Percentiles rank a stretch among this genome's conserved stretches.
Conservation (phyloP, 192 early-diverging fungal genomes). For the Gaertneriomyces semiglobifer region DNA sequence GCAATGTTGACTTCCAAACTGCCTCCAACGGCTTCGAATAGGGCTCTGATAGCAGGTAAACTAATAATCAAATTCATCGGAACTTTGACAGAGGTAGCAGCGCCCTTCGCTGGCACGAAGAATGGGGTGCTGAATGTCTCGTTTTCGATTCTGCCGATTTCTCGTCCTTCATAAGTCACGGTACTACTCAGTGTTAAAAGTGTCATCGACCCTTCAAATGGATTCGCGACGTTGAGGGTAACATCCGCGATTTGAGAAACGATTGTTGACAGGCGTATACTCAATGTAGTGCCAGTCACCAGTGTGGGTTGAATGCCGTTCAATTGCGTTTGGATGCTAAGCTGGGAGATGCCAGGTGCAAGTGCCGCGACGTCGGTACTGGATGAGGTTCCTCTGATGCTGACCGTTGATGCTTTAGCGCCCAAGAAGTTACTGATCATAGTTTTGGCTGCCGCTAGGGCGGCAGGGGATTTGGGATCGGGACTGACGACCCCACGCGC, state of each 20-base stretch:
- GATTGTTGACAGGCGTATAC: not conserved
- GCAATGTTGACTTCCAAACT: not conserved
- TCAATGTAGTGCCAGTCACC: not conserved
- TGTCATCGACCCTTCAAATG: conserved; percentile 4
- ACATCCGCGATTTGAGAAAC: not conserved
- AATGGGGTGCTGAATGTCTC: not conserved
- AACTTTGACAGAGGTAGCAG: not conserved
- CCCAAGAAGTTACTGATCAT: conserved; percentile 7
- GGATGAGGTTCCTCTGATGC: not conserved
- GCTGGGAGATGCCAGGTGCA: not conserved
- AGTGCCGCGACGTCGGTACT: not conserved
- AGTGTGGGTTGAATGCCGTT: conserved; percentile 6
- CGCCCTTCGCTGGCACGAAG: not conserved
- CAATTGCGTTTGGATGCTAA: not conserved
- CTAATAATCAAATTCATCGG: conserved; percentile 1
- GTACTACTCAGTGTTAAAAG: not conserved
- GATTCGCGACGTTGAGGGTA: conserved; percentile 3
- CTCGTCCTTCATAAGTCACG: not conserved
- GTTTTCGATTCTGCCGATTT: not conserved
- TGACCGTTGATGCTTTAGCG: conserved; percentile 1
- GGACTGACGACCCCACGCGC: conserved; percentile 1
- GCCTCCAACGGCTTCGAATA: conserved; percentile 9
- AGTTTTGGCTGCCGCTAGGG: not conserved
- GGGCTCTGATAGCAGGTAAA: not conserved
- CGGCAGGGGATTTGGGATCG: not conserved